phyloP scores from a whole-genome alignment of 1,139 yeast genomes.

The Wickerhamomyces sp. region DNA sequence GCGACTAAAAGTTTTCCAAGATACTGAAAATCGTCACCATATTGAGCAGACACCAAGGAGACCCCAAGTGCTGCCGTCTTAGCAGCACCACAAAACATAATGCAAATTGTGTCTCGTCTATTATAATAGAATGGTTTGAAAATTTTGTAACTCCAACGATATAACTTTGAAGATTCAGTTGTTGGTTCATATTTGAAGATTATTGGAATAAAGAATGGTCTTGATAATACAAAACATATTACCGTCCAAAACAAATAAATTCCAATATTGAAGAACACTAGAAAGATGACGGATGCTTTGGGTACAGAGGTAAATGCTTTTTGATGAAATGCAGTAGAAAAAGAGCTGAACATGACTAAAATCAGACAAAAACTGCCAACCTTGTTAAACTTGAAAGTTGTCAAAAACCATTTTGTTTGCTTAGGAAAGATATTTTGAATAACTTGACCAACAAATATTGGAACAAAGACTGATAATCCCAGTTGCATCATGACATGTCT shows the following conservation, averaged over 20 bases:
- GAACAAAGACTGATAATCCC: conserved; percentile 79
- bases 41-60: conserved; percentile 73
- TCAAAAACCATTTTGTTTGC: conserved; percentile 55
- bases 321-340: conserved; percentile 84
- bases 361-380: conserved; percentile 77
- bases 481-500: conserved; percentile 78
- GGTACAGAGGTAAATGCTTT: conserved; percentile 71
- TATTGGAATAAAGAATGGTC: conserved; percentile 51
- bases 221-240: conserved; percentile 51
- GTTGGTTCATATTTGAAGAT: conserved; percentile 46
- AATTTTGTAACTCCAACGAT: conserved; percentile 34
- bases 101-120: conserved; percentile 67
- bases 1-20: conserved; percentile 77
- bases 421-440: conserved; percentile 65
- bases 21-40: conserved; percentile 55
- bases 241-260: conserved; percentile 71
- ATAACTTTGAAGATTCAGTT: conserved; percentile 37
- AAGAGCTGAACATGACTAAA: conserved; percentile 77
- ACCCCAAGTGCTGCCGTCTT: conserved; percentile 92
- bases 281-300: conserved; percentile 62
- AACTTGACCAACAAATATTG: conserved; percentile 84
- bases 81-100: conserved; percentile 88
- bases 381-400: conserved; percentile 59
- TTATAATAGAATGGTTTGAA: conserved; percentile 68
- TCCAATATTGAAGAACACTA: conserved; percentile 78